Percentiles rank a stretch among this genome's conserved stretches.
These are phyloP conservation scores for Microstroma glucosiphilum DNA, from an alignment of 1,284 basidiomycete species.

Conservation along the genomic window DNA sequence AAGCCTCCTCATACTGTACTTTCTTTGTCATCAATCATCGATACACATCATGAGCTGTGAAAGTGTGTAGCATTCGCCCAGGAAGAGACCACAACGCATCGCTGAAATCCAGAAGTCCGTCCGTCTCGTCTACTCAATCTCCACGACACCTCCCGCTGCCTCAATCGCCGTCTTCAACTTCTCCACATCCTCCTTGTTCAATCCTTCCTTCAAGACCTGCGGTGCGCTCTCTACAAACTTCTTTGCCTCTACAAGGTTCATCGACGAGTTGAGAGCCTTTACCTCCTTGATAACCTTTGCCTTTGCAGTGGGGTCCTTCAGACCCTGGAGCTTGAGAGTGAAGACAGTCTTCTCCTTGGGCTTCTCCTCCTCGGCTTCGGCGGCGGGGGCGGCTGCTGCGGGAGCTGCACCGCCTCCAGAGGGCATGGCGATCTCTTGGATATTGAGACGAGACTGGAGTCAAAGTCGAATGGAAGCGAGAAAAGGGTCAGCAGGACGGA, in stretches of 20 bases:
- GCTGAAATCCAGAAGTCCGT: background rate
- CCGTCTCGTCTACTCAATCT: conserved; percentile 50
- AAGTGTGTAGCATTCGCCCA: background rate
- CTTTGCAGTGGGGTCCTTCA: conserved; percentile 55
- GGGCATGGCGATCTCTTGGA: conserved; percentile 94
- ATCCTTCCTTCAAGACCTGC: conserved; percentile 87
- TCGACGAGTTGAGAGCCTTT: conserved; percentile 61
- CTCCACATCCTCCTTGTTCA: conserved; percentile 95
- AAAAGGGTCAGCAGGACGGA: conserved; percentile 15
- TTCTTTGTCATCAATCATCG: background rate
- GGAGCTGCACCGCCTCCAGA: conserved; percentile 61
- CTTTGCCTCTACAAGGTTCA: conserved; percentile 67
- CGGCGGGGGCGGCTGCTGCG: conserved; percentile 54
- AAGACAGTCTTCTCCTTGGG: conserved; percentile 99
- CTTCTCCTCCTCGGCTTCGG: conserved; percentile 65
- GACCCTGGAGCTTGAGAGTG: conserved; percentile 63
- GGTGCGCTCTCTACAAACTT: conserved; percentile 97
- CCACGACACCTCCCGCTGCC: conserved; percentile 79
- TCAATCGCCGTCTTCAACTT: conserved; percentile 88
- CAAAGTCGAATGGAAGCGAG: conserved; percentile 55
- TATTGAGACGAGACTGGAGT: conserved; percentile 68
- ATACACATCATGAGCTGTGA: background rate
- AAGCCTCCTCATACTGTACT: background rate
- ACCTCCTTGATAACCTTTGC: conserved; percentile 98
- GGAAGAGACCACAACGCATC: background rate